Percentiles rank a stretch among this genome's conserved stretches.
phyloP scores from a whole-genome alignment of 2,329 filamentous ascomycete genomes.

The Diaporthe citrichinensis region DNA sequence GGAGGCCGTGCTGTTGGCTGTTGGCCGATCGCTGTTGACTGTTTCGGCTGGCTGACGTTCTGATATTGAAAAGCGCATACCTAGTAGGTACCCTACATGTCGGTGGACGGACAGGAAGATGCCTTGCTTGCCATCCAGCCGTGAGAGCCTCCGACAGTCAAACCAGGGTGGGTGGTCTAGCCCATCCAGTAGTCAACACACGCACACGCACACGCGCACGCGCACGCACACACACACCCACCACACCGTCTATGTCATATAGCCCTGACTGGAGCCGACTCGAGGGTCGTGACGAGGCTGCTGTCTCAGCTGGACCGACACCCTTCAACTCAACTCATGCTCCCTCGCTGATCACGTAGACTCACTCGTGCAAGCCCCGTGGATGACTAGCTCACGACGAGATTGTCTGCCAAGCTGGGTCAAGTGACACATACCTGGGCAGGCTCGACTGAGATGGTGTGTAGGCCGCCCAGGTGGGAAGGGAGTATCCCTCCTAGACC shows the following conservation, averaged over 20 bases:
- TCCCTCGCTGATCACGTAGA: constrained; percentile 18
- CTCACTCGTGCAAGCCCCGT: constrained; percentile 18
- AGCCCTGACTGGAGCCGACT: background rate
- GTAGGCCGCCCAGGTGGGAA: constrained; percentile 14
- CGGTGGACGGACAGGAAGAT: background rate
- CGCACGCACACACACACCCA: background rate
- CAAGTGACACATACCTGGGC: constrained; percentile 34
- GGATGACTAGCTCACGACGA: background rate
- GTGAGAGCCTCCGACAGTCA: background rate
- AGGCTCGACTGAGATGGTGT: constrained; percentile 27
- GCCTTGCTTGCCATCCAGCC: background rate
- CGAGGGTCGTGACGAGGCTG: constrained; percentile 29
- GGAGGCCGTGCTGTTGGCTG: background rate
- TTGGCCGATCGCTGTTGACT: constrained; percentile 9
- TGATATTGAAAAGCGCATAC: constrained; percentile 12
- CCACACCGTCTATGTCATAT: background rate
- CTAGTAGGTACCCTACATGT: background rate
- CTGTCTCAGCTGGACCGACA: constrained; percentile 28
- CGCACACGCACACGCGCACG: background rate
- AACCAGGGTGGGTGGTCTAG: constrained; percentile 13
- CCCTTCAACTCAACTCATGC: background rate
- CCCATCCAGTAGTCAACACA: background rate
- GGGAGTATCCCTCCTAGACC: constrained; percentile 1
- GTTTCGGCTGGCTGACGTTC: constrained; percentile 18
- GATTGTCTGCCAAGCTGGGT: constrained; percentile 27